Percentiles rank a stretch among this genome's conserved stretches.
These are phyloP conservation scores for Diatrype stigma DNA, from an alignment of 2,329 filamentous ascomycete genomes.

Conservation along the genomic window DNA sequence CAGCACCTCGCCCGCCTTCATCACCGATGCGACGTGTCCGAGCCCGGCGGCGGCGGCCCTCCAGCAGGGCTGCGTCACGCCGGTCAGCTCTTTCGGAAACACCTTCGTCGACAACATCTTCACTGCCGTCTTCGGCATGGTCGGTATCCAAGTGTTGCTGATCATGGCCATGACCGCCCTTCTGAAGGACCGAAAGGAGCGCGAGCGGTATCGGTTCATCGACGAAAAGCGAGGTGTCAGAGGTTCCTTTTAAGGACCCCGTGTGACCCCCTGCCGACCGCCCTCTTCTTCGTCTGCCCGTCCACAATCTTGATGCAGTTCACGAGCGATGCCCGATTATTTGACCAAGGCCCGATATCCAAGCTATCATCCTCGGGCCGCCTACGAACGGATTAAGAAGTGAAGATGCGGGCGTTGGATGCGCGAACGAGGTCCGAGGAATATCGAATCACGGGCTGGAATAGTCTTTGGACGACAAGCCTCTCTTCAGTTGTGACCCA, in stretches of 20 bases:
- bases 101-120: slow-evolving; percentile 71
- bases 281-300: not conserved
- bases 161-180: slow-evolving; percentile 70
- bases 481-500: not conserved
- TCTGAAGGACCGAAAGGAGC: slow-evolving; percentile 76
- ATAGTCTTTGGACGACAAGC: too few species aligned
- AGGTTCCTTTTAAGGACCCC: slow-evolving; percentile 40
- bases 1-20: slow-evolving; percentile 66
- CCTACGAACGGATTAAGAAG: not conserved
- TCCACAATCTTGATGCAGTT: not conserved
- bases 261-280: not conserved
- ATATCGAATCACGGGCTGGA: not conserved
- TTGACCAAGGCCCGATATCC: not conserved
- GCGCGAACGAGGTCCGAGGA: not conserved
- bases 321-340: not conserved
- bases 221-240: slow-evolving; percentile 68
- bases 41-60: slow-evolving; percentile 67
- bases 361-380: not conserved
- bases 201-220: slow-evolving; percentile 72
- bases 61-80: slow-evolving; percentile 63
- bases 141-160: slow-evolving; percentile 65
- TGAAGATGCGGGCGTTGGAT: not conserved
- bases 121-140: slow-evolving; percentile 74
- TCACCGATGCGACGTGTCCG: slow-evolving; percentile 63
- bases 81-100: slow-evolving; percentile 67